phyloP scores from a whole-genome alignment of 225 moss, liverwort and hornwort species.

The Pseudoscleropodium purum region DNA sequence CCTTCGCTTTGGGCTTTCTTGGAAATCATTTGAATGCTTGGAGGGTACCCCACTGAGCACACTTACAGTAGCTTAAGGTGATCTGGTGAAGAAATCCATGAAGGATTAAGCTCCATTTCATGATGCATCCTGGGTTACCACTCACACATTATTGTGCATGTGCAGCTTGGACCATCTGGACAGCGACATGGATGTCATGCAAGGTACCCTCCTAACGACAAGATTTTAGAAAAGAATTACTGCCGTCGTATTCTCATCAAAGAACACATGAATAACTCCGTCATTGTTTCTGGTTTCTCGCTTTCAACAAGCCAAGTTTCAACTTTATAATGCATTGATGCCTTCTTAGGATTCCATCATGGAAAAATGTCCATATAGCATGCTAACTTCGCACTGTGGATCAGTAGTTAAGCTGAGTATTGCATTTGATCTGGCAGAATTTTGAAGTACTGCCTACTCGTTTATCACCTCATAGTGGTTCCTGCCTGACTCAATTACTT shows the following conservation, averaged over 20 bases:
- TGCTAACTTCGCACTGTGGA: neutral
- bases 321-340: neutral
- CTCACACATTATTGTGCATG: neutral
- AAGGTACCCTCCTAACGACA: neutral
- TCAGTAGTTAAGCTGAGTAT: neutral
- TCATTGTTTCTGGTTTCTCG: neutral
- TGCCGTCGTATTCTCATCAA: neutral
- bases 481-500: neutral
- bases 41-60: neutral
- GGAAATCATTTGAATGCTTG: neutral
- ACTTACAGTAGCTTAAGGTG: neutral
- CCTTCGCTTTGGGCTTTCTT: neutral
- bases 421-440: neutral
- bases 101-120: neutral
- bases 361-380: neutral
- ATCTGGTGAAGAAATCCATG: neutral
- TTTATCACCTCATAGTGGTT: neutral
- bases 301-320: neutral
- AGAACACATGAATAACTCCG: neutral
- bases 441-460: neutral
- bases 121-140: neutral
- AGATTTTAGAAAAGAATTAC: neutral
- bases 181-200: neutral
- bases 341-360: neutral
- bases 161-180: conserved; percentile 14